Evolutionary conservation across 768 basidiomycete species (phyloP), one percentile per base, ranked within the genome.

Genomic region (Russula ochroleuca): DNA sequence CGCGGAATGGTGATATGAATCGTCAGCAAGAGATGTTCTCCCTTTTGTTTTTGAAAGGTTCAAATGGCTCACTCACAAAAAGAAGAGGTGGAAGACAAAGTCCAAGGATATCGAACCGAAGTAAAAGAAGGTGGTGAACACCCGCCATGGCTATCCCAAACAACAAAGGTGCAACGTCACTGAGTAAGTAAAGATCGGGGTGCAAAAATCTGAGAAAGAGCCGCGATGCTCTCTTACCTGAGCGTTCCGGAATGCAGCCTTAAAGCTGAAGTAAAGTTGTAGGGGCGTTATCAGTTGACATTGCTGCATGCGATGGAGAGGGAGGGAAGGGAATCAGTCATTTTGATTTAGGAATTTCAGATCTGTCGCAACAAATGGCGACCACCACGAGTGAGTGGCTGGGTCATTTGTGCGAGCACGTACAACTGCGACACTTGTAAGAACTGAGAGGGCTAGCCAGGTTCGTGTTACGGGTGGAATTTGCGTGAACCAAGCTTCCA

Each of bases 21-120:
- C 21, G n/a, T 51, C 23, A 58, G 33, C 37, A 45, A 35, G 35
- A 35, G 35, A 35, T n/a, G n/a, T n/a, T n/a, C 33, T 33, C 33
- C 33, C n/a, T n/a, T n/a, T n/a, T n/a, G 33, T 33, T 4, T 33
- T 33, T 33, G 15, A 41, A 41, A 15, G 38, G 38, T 52, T 25
- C 14, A 15, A 9, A 15, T 9, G 25, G 78, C 94, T 74, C 72
- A 96, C 94, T 74, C 72, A 96, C 96, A 99, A 97, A 81, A 98
- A 99, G 80, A 98, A 98, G 58, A 99, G 81, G 73, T 98, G 96
- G 76, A 98, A 97, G 63, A 96, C 82, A 69, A 98, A 93, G 74
- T 98, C 96, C 23, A 98, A 78, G 5, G 90, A 93, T 71, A 98
- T 85, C 1, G 88, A 83, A 13, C 96, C 97, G 75, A 98, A 98